These are phyloP conservation scores for Ustilago trichophora DNA, from an alignment of 1,284 basidiomycete species.

Conservation along the genomic window DNA sequence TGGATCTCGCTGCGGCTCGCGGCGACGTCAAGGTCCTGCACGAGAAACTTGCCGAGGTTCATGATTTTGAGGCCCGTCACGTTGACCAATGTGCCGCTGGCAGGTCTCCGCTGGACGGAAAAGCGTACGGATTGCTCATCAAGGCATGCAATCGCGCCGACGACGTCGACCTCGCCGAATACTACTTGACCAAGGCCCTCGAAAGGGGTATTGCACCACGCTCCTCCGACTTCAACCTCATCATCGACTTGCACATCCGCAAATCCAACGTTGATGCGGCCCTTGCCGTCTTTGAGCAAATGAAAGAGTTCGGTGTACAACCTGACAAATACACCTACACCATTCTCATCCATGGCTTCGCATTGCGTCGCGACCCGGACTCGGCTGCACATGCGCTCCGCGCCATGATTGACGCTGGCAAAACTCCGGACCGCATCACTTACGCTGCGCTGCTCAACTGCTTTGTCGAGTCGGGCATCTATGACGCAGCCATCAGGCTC, in stretches of 20 bases:
- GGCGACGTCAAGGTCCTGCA: conserved; percentile 32
- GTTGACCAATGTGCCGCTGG: conserved; percentile 1
- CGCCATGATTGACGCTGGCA: conserved; percentile 68
- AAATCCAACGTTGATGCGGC: conserved; percentile 67
- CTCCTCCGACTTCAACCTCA: conserved; percentile 23
- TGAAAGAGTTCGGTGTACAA: conserved; percentile 71
- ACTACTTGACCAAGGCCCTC: conserved; percentile 17
- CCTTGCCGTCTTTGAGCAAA: conserved; percentile 73
- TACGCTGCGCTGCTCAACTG: conserved; percentile 79
- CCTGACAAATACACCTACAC: conserved; percentile 72
- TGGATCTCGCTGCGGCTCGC: conserved; percentile 18
- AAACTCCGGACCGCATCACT: conserved; percentile 57
- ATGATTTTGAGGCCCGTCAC: conserved; percentile 25
- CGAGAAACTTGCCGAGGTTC: conserved; percentile 6
- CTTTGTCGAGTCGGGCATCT: conserved; percentile 82
- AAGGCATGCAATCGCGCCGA: conserved; percentile 26
- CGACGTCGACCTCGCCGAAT: conserved; percentile 34
- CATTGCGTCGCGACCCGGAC: conserved; percentile 74
- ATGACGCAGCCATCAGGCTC: conserved; percentile 76
- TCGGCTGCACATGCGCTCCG: conserved; percentile 77
- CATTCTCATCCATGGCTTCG: conserved; percentile 76
- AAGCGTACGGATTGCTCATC: conserved; percentile 19
- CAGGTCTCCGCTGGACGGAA: conserved; percentile 14
- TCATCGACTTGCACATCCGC: conserved; percentile 40
- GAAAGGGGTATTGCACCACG: conserved; percentile 18